Evolutionary conservation across 495 filamentous ascomycete genomes (phyloP).

Genomic region (Aspergillus heteromorphus): DNA sequence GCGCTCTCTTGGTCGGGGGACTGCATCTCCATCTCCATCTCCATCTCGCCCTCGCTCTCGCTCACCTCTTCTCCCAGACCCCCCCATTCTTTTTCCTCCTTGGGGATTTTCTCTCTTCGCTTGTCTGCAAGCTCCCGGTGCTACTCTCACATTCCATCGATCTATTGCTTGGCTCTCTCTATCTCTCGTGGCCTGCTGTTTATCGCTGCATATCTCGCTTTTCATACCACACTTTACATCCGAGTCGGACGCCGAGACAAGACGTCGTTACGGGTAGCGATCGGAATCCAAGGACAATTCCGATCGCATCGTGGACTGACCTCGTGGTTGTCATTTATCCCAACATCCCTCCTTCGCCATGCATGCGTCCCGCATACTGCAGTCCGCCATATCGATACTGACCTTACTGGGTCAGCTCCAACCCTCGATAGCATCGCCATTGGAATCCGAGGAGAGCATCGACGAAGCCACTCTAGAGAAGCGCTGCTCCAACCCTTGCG

Average conservation of each 20-base stretch:
- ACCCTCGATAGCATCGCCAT: constrained; percentile 35
- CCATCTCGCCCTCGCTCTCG: too few relatives aligned
- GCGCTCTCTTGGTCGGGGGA: background rate
- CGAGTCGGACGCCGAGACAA: background rate
- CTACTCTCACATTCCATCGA: background rate
- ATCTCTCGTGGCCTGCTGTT: background rate
- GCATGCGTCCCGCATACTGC: constrained; percentile 23
- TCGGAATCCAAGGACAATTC: background rate
- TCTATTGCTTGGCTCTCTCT: background rate
- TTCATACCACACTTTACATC: background rate
- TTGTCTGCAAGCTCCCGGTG: background rate
- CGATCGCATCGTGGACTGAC: background rate
- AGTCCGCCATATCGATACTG: constrained; percentile 25
- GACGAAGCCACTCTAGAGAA: constrained; percentile 25
- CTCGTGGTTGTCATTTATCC: background rate
- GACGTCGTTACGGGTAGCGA: background rate
- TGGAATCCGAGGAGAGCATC: constrained; percentile 14
- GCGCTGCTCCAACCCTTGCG: constrained; percentile 62
- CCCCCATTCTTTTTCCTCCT: constrained; percentile 1
- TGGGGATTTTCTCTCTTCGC: constrained; percentile 15
- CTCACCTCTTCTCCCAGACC: constrained; percentile 1
- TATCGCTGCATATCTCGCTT: background rate
- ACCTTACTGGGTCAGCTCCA: constrained; percentile 19
- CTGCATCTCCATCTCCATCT: too few relatives aligned
- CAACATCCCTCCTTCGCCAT: constrained; percentile 20